Base-by-base conservation (phyloP, 495 filamentous ascomycete genomes). In the Hapsidospora chrysogenum region DNA sequence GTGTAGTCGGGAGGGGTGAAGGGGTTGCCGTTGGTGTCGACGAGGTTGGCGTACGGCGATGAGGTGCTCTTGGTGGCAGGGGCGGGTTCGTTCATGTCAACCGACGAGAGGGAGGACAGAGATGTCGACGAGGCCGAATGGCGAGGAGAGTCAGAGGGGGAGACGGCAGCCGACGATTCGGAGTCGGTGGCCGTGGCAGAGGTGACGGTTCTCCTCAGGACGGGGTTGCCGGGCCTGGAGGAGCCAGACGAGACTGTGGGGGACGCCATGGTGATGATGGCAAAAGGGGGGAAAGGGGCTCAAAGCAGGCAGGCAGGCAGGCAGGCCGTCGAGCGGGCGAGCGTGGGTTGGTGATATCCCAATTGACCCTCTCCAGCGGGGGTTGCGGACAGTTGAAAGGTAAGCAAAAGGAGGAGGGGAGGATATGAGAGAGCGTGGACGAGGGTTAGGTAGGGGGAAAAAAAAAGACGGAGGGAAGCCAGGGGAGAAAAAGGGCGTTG, bases 71-170 rank as follows among this genome's bases (percentile, higher is more conserved):
- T 46, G 37, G 38, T 44, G 35, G 43, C 36, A 7, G 18, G 13
- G 33, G 41, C 27, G n/a, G n/a, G n/a, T n/a, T n/a, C n/a, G 30
- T 50, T 48, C 29, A 54, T 50, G 27, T 60, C 56, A n/a, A 63
- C 48, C 10, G 84, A 89, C 30, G 72, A 74, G 59, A 94, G 64
- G 29, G 87, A 95, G 19, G 87, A 94, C 33, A 94, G 69, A 2
- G 87, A 94, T 4, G 89, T 92, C 15, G 80, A 79, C 7, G 86
- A 94, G 14, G 82, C 72, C 9, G 84, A 92, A 25, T 72, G 73
- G 22, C 68, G 64, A 35, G 85, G 84, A 35, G 74, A 78, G 45
- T 76, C 70, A 28, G 65, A 50, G 4, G 78, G 78, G 9, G 81
- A 84, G 25, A 61, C 68, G 23, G 72, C 60, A 29, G 70, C 68